Conservation (phyloP, 441 rosid species). For the Mallotus japonicus region DNA sequence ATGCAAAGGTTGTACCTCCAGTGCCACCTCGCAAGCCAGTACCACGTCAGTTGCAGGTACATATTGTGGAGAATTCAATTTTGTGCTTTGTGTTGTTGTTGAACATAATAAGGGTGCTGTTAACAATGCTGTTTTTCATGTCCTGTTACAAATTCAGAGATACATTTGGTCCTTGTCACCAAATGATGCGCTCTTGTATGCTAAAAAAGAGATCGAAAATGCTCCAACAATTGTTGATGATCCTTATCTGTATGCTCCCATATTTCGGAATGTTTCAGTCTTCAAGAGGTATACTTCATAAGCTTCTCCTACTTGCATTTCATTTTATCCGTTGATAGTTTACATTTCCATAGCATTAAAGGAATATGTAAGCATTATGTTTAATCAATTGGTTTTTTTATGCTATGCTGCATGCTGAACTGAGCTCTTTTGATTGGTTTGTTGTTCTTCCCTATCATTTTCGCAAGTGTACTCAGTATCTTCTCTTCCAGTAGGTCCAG, state of each 20-base stretch:
- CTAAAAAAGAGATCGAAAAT: slow-evolving; percentile 57
- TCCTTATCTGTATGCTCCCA: slow-evolving; percentile 48
- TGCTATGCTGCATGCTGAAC: neutral
- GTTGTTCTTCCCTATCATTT: neutral
- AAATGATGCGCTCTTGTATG: slow-evolving; percentile 57
- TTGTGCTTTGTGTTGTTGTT: neutral
- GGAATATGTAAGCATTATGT: neutral
- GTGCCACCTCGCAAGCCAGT: slow-evolving; percentile 19
- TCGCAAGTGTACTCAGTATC: neutral
- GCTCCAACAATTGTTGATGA: slow-evolving; percentile 44
- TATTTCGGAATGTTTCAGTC: slow-evolving; percentile 62
- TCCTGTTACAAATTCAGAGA: slow-evolving; percentile 39
- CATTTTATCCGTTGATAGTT: neutral
- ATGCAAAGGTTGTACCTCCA: slow-evolving; percentile 33
- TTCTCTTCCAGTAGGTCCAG: neutral
- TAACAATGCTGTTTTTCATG: slow-evolving; percentile 8
- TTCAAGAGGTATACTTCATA: slow-evolving; percentile 64
- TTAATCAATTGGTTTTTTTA: neutral
- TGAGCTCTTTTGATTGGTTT: neutral
- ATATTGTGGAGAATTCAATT: neutral
- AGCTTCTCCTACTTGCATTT: neutral
- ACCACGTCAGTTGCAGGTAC: slow-evolving; percentile 45
- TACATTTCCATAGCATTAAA: neutral
- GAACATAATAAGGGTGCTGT: slow-evolving; percentile 6
- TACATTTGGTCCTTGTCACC: slow-evolving; percentile 55